Base-by-base conservation (phyloP, 2,329 filamentous ascomycete genomes). In the Simplicillium aogashimaense region DNA sequence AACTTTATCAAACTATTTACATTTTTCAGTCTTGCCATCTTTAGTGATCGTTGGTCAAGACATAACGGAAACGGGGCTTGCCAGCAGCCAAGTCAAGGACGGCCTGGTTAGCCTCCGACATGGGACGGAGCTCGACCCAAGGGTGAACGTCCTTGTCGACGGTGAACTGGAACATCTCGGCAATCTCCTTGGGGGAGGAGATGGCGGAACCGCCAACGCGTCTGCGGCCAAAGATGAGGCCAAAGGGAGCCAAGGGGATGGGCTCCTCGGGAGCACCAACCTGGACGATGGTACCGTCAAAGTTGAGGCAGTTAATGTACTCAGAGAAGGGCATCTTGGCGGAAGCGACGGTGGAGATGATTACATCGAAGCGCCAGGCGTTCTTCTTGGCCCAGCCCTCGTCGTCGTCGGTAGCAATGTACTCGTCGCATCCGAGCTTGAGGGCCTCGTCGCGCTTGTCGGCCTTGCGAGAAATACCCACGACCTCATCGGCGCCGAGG, bases 401-500 rank as follows among this genome's bases (percentile, higher is more conserved):
- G 36, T 78, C 70, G 16, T 77, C 59, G n/a, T 47, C 54, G 7
- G 60, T 61, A 11, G 61, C 59, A 35, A 64, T 61, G 45, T 63
- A 63, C 61, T 52, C 67, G 59, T 74, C 72, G 5, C 74, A 76
- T 13, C 76, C 77, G 58, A 81, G 66, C 40, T 67, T 65, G 38
- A 68, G 51, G 2, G 72, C 74, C 50, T 81, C 76, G 1, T 65
- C 63, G 35, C 63, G 64, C 64, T 81, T 81, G 41, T 53, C 57
- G 6, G 56, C 59, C 14, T 59, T 67, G 31, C 76, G 67, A 12
- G 72, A 78, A 51, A 80, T 79, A 8, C 69, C 76, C 7, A 78
- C 70, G 11, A 81, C 72, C 35, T 69, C 66, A 37, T 81, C 74
- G n/a, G 72, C 75, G 9, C 73, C 75, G 10, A 86, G 57, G 2